Conservation (phyloP, 2,329 filamentous ascomycete genomes). For the Ophiostoma quercus region DNA sequence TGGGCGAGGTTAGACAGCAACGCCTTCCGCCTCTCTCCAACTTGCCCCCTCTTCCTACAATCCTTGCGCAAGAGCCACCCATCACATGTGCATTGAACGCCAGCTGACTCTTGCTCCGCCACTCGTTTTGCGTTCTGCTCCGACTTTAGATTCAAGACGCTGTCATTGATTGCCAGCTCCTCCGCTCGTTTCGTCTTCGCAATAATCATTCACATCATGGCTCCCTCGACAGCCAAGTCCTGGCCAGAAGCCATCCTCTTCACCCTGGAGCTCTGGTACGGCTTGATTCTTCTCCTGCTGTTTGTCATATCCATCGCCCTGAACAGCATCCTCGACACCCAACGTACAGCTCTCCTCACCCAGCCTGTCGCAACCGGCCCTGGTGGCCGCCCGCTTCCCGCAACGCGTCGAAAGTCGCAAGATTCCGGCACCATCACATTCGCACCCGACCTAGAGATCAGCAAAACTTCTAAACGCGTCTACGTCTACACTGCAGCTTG, state of each 20-base stretch:
- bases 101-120: conserved; percentile 11
- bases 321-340: conserved; percentile 49
- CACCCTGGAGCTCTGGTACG: conserved; percentile 48
- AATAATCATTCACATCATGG: conserved; percentile 27
- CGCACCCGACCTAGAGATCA: conserved; percentile 45
- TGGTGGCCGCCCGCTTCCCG: conserved; percentile 80
- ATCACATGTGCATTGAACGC: conserved; percentile 12
- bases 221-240: conserved; percentile 26
- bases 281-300: conserved; percentile 47
- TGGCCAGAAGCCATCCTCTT: conserved; percentile 43
- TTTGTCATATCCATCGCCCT: conserved; percentile 49
- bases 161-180: conserved; percentile 19
- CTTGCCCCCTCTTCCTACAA: conserved; percentile 4
- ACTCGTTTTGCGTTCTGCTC: neutral
- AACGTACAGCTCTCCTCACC: neutral
- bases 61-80: neutral
- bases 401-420: conserved; percentile 53
- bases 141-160: neutral
- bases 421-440: conserved; percentile 20
- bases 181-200: conserved; percentile 15
- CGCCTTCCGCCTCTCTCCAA: neutral
- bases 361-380: conserved; percentile 61
- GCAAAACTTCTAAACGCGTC: conserved; percentile 60
- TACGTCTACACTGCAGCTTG: conserved; percentile 70
- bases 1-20: conserved; percentile 24